phyloP scores from a whole-genome alignment of 2,329 filamentous ascomycete genomes.

The Geosmithia morbida region DNA sequence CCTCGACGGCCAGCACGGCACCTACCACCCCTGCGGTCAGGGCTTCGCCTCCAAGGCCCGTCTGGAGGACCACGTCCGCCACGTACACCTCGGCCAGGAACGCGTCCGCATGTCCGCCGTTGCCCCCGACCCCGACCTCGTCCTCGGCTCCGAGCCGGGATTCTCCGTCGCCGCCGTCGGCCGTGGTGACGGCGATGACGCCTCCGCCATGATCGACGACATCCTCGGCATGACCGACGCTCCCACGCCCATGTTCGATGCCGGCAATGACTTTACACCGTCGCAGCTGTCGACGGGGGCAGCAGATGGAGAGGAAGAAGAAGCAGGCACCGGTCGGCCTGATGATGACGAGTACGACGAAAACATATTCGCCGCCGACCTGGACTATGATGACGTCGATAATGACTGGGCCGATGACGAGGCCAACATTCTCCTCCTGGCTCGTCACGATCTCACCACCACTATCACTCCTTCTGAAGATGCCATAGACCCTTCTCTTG shows the following conservation, averaged over 20 bases:
- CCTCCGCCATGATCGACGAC: no score
- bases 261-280: no score
- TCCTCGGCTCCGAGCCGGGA: no score
- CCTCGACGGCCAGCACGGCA: constrained; percentile 8
- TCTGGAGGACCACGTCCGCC: constrained; percentile 74
- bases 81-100: constrained; percentile 55
- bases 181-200: no score
- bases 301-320: no score
- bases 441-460: constrained; percentile 10
- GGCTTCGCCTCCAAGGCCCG: constrained; percentile 64
- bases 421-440: constrained; percentile 24
- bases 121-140: not conserved
- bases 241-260: no score
- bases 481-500: constrained; percentile 17
- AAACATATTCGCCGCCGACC: not conserved
- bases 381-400: not conserved
- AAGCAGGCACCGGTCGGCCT: not conserved
- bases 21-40: constrained; percentile 56
- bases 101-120: constrained; percentile 20
- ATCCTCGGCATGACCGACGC: no score
- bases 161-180: no score
- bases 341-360: not conserved
- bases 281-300: no score
- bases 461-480: constrained; percentile 5
- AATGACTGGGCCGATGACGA: constrained; percentile 27